Evolutionary conservation across 768 basidiomycete species (phyloP).

Genomic region (Pleurotus citrinopileatus): DNA sequence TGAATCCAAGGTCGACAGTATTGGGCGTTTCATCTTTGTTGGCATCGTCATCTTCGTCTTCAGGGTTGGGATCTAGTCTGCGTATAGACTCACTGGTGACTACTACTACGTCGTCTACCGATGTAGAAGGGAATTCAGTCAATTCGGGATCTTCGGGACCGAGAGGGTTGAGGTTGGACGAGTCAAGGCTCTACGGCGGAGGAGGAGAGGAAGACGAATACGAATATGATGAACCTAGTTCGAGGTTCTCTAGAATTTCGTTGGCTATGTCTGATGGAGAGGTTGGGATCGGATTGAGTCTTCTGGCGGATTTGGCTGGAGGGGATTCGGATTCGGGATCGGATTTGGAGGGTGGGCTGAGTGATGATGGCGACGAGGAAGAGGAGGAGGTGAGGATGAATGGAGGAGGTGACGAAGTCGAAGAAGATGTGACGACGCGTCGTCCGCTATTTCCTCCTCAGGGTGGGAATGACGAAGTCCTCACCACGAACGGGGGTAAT

Average conservation of each 20-base stretch:
- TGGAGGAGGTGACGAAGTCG: neutral
- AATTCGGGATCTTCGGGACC: neutral
- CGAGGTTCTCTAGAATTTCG: constrained; percentile 23
- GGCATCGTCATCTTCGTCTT: neutral
- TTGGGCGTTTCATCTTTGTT: neutral
- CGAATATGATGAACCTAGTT: constrained; percentile 15
- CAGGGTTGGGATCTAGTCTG: too few relatives aligned
- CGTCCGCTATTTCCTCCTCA: too few relatives aligned
- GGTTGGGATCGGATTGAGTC: constrained; percentile 65
- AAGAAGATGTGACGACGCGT: too few relatives aligned
- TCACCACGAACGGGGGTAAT: too few relatives aligned
- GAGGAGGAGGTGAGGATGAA: constrained; percentile 13
- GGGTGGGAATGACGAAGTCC: too few relatives aligned
- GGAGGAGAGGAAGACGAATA: constrained; percentile 1
- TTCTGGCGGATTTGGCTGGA: constrained; percentile 50
- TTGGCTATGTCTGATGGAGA: constrained; percentile 52
- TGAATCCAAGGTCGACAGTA: neutral
- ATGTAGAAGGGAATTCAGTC: neutral
- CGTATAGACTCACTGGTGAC: neutral
- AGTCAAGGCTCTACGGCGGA: too few relatives aligned
- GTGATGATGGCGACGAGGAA: constrained; percentile 17
- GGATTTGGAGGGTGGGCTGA: constrained; percentile 22
- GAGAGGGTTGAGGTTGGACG: too few relatives aligned
- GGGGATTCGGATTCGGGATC: constrained; percentile 16
- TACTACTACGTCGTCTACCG: neutral